These are phyloP conservation scores for Globisporangium perplexum DNA, from an alignment of 352 stramenopile genomes.

Conservation along the genomic window DNA sequence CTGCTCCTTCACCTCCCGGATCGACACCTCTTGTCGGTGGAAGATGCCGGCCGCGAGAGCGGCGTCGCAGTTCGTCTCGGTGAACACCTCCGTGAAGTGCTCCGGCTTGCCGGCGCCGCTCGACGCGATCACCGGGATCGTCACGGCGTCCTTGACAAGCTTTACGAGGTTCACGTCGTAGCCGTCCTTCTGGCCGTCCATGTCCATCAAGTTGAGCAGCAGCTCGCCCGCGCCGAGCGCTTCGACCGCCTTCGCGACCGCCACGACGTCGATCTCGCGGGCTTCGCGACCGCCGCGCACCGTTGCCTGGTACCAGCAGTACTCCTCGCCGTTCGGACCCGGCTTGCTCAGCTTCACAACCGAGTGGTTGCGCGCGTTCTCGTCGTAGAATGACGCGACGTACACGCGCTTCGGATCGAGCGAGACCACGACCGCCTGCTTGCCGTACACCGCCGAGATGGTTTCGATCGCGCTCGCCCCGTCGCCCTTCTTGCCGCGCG, in stretches of 20 bases:
- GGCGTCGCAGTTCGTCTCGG: slow-evolving; percentile 88
- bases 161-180: slow-evolving; percentile 67
- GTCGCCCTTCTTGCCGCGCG: slow-evolving; percentile 59
- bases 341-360: slow-evolving; percentile 71
- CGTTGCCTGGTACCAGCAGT: slow-evolving; percentile 98
- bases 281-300: slow-evolving; percentile 94
- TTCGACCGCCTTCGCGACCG: slow-evolving; percentile 86
- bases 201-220: slow-evolving; percentile 99
- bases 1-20: slow-evolving; percentile 92
- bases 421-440: slow-evolving; percentile 97
- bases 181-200: slow-evolving; percentile 95
- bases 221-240: slow-evolving; percentile 95
- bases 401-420: slow-evolving; percentile 94
- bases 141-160: slow-evolving; percentile 84
- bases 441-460: slow-evolving; percentile 95
- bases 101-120: slow-evolving; percentile 91
- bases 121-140: slow-evolving; percentile 97
- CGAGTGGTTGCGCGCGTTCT: slow-evolving; percentile 44
- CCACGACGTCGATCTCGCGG: slow-evolving; percentile 82
- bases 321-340: slow-evolving; percentile 91
- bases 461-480: slow-evolving; percentile 92
- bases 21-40: slow-evolving; percentile 95
- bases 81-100: slow-evolving; percentile 97
- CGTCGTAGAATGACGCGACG: slow-evolving; percentile 68
- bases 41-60: slow-evolving; percentile 98